Evolutionary conservation across 164 flowering plant genomes (phyloP).

Genomic region (Berberis thunbergii): DNA sequence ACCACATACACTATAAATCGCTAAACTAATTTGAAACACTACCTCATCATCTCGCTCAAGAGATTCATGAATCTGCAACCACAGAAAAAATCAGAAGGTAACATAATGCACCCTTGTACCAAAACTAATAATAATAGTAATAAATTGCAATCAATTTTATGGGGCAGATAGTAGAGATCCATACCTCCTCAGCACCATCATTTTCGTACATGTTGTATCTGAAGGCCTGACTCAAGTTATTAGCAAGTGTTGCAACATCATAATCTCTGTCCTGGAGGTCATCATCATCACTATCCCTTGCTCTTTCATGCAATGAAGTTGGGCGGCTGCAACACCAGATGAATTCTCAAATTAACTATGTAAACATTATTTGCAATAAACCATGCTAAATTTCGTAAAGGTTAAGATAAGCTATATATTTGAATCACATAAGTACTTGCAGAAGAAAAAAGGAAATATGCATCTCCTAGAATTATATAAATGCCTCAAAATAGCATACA

Average conservation of each 20-base stretch:
- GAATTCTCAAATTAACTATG: background rate
- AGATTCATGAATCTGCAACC: constrained; percentile 58
- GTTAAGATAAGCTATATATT: background rate
- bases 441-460: too few species aligned
- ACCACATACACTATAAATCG: background rate
- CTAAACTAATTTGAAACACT: constrained; percentile 10
- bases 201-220: constrained; percentile 65
- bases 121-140: background rate
- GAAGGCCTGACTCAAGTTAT: constrained; percentile 82
- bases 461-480: too few species aligned
- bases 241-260: constrained; percentile 84
- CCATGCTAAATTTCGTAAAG: background rate
- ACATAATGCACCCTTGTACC: background rate
- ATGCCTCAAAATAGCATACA: too few species aligned
- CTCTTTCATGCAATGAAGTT: constrained; percentile 83
- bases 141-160: background rate
- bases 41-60: constrained; percentile 94
- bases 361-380: background rate
- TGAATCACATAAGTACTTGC: too few species aligned
- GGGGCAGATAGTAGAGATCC: background rate
- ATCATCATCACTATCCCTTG: constrained; percentile 94
- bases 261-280: constrained; percentile 88
- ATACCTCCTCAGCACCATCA: constrained; percentile 78
- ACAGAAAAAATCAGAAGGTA: constrained; percentile 5
- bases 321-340: constrained; percentile 65